Conservation (phyloP, 257 asterid genomes). For the Fraxinus pennsylvanica region DNA sequence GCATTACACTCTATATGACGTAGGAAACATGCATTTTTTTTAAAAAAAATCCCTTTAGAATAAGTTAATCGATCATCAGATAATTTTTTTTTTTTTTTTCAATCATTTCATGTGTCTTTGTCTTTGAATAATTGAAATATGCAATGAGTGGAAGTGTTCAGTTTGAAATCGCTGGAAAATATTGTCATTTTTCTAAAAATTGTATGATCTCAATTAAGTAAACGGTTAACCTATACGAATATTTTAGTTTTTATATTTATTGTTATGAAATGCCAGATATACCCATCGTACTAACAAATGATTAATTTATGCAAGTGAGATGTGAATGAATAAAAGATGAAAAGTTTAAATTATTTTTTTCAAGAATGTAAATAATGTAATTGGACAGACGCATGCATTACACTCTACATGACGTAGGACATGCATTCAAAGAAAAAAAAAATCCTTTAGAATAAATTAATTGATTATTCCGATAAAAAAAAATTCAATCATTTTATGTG, state of each 20-base stretch:
- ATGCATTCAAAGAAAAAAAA: neutral
- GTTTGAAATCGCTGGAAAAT: neutral
- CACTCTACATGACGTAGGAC: neutral
- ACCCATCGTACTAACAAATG: neutral
- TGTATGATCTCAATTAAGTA: too few relatives aligned
- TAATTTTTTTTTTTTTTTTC: neutral
- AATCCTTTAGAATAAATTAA: neutral
- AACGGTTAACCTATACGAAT: too few relatives aligned
- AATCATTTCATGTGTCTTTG: neutral
- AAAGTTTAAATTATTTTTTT: too few relatives aligned
- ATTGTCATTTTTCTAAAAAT: too few relatives aligned
- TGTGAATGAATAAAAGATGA: too few relatives aligned
- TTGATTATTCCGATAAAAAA: too few relatives aligned
- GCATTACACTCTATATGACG: slow-evolving; percentile 1
- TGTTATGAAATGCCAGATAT: too few relatives aligned
- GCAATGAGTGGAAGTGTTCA: slow-evolving; percentile 15
- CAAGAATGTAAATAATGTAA: neutral
- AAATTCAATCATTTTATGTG: neutral
- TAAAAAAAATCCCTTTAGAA: neutral
- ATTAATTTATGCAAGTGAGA: too few relatives aligned
- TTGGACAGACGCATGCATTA: neutral
- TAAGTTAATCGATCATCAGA: too few relatives aligned
- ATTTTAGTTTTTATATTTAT: too few relatives aligned
- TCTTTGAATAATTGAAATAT: neutral
- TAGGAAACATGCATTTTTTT: neutral